A percentile compares a stretch with the other conserved stretches of the same genome.
phyloP scores from a whole-genome alignment of 2,329 filamentous ascomycete genomes.

The Coniella lustricola region DNA sequence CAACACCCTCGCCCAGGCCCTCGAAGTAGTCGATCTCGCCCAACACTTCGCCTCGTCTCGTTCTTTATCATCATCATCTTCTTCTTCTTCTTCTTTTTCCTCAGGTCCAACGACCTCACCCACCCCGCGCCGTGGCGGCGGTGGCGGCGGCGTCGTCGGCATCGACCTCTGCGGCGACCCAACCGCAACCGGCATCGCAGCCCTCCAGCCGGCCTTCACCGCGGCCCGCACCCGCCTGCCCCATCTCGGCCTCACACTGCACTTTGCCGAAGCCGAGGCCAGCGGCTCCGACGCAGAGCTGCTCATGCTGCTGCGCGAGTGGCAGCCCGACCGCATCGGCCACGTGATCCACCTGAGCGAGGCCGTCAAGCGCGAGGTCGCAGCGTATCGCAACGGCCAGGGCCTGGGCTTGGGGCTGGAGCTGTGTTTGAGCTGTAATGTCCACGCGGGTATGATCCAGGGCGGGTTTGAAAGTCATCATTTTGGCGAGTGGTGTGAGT shows the following conservation, averaged over 20 bases:
- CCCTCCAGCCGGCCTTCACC: conserved; percentile 53
- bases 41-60: conserved; percentile 32
- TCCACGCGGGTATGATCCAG: conserved; percentile 64
- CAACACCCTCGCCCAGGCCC: conserved; percentile 50
- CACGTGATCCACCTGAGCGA: conserved; percentile 72
- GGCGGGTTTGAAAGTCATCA: conserved; percentile 65
- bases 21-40: conserved; percentile 59
- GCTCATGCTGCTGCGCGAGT: conserved; percentile 50
- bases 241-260: conserved; percentile 61
- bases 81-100: no score
- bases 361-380: conserved; percentile 47
- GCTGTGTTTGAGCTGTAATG: conserved; percentile 74
- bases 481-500: conserved; percentile 62
- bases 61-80: no score
- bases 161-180: conserved; percentile 78
- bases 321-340: conserved; percentile 61
- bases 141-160: conserved; percentile 54
- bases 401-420: conserved; percentile 57
- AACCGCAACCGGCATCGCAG: conserved; percentile 49
- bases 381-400: conserved; percentile 30
- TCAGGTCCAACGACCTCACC: no score
- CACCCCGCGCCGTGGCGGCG: conserved; percentile 15
- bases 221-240: conserved; percentile 39
- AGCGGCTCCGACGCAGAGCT: conserved; percentile 56
- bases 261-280: conserved; percentile 65